Evolutionary conservation across 306 rosid genomes (phyloP), one percentile per base, ranked within the genome.

Genomic region (Dalbergia cochinchinensis): DNA sequence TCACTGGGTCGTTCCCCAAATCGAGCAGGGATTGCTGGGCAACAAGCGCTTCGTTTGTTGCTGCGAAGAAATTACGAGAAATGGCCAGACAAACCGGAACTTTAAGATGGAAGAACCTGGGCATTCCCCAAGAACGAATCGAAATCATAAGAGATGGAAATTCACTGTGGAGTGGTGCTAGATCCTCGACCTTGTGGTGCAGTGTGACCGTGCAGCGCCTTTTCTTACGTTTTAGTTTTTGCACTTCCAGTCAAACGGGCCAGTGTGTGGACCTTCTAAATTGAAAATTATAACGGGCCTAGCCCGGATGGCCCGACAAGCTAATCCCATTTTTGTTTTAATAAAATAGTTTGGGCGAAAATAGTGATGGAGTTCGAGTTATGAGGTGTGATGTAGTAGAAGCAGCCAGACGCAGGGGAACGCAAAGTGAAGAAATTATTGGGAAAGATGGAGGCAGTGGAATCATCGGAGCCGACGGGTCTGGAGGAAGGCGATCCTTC

Each of bases 401-500:
- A 33, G 76, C 37, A 37, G 41, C 41, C 50, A 10, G 50, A 8
- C 11, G 50, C 50, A 44, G 50, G 2, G 50, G 1, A 1, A n/a
- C 5, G 60, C 3, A 26, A 18, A 18, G 22, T 54, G 26, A 54
- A 54, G 1, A 20, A 20, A 20, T 20, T 20, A 20, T 20, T 1
- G 22, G 22, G 22, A 20, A 20, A 50, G 4, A 82, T 80, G 89
- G 85, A 78, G 65, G 81, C 0, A 41, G 47, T 68, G 42, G 83
- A 69, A 63, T 35, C 88, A 20, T 53, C 85, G 8, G 60, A 75
- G 33, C 53, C 16, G 18, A 51, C 45, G 41, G 77, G 78, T 85
- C 76, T 76, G n/a, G 74, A 60, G 62, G 87, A 78, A 39, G 84
- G 79, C 7, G 91, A 88, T 55, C 55, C 85, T 50, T 90, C 90